These are phyloP conservation scores for Geoglossum glabrum DNA, from an alignment of 495 filamentous ascomycete genomes.

Conservation along the genomic window DNA sequence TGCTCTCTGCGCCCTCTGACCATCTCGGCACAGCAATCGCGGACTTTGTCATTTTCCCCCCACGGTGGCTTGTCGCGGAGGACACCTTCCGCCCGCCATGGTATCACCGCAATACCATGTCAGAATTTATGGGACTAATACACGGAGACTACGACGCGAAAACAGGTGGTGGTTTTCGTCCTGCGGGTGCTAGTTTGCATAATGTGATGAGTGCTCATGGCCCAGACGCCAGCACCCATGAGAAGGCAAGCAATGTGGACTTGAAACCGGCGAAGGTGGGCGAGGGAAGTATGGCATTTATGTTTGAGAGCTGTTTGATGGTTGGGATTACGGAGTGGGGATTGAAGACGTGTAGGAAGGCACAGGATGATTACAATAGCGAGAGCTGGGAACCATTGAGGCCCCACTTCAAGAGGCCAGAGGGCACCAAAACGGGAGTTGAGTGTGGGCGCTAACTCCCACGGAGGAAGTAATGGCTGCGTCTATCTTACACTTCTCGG, in stretches of 20 bases:
- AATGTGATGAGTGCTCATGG: constrained; percentile 47
- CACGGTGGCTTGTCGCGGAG: constrained; percentile 59
- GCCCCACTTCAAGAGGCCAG: background rate
- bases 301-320: constrained; percentile 52
- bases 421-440: background rate
- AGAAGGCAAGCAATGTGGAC: constrained; percentile 36
- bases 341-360: constrained; percentile 60
- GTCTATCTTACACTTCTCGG: too few relatives aligned
- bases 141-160: constrained; percentile 50
- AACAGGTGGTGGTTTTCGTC: constrained; percentile 41
- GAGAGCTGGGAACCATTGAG: constrained; percentile 2
- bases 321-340: constrained; percentile 88
- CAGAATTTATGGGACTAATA: constrained; percentile 63
- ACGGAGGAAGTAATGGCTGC: too few relatives aligned
- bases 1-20: constrained; percentile 52
- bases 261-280: constrained; percentile 39
- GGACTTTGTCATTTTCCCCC: constrained; percentile 71
- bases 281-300: constrained; percentile 42
- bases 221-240: constrained; percentile 34
- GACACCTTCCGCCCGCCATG: constrained; percentile 67
- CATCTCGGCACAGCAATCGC: constrained; percentile 47
- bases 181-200: constrained; percentile 39
- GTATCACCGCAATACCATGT: constrained; percentile 73
- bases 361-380: constrained; percentile 34
- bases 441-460: background rate